Evolutionary conservation across 805 yeast species (phyloP).

Genomic region (Komagataella ulmi): DNA sequence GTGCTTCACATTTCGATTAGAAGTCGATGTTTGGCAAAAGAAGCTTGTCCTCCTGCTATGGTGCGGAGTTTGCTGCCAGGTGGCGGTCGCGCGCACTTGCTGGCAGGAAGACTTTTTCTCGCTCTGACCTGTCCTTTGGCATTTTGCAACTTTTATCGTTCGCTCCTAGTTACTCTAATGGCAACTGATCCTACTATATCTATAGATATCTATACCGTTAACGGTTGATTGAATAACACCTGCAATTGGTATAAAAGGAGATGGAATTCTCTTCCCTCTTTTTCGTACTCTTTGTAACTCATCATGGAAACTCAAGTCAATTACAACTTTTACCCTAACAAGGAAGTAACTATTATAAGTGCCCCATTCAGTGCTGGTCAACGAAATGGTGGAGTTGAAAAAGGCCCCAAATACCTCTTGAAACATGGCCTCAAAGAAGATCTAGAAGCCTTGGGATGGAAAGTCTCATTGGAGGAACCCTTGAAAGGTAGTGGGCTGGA

Average conservation of each 20-base stretch:
- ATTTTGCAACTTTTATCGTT: neutral
- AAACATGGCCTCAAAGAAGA: slow-evolving; percentile 58
- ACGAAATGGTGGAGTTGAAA: slow-evolving; percentile 85
- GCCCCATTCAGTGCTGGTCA: slow-evolving; percentile 98
- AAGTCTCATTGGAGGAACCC: slow-evolving; percentile 37
- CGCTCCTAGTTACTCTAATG: neutral
- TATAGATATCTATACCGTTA: neutral
- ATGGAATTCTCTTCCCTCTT: neutral
- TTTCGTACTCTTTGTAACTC: neutral
- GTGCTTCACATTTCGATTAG: too few species aligned
- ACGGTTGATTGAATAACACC: neutral
- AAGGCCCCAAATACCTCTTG: slow-evolving; percentile 77
- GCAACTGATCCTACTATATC: neutral
- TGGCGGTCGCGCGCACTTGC: neutral
- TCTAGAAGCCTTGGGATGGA: slow-evolving; percentile 64
- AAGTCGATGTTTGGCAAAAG: too few species aligned
- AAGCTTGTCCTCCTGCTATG: too few species aligned
- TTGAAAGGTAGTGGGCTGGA: slow-evolving; percentile 26
- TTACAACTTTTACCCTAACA: slow-evolving; percentile 41
- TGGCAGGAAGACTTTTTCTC: neutral
- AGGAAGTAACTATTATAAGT: slow-evolving; percentile 53
- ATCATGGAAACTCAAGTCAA: slow-evolving; percentile 8
- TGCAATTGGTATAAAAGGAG: neutral
- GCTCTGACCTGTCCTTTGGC: neutral
- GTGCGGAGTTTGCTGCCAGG: neutral